Conservation (phyloP, 2,329 filamentous ascomycete genomes). For the Venturia nashicola region DNA sequence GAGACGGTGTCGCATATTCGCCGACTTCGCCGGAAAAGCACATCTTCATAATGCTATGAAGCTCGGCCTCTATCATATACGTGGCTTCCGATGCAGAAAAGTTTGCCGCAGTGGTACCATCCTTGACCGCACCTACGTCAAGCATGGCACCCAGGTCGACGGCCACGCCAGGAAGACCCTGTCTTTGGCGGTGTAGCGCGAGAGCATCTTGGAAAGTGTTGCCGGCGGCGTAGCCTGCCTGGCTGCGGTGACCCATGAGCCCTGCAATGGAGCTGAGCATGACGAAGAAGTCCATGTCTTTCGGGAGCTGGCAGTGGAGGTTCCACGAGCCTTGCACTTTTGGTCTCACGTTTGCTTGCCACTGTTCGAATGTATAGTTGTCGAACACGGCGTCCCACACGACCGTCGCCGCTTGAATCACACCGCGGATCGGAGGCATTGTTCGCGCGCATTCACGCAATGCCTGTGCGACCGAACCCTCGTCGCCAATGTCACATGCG, state of each 20-base stretch:
- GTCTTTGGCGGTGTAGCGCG: constrained; percentile 22
- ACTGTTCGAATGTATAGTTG: background rate
- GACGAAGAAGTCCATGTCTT: constrained; percentile 18
- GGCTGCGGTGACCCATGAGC: constrained; percentile 14
- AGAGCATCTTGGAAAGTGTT: constrained; percentile 29
- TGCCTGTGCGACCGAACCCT: background rate
- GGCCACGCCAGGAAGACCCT: constrained; percentile 27
- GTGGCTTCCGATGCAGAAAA: too few relatives aligned
- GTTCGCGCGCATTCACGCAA: background rate
- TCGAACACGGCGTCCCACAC: background rate
- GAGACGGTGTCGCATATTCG: too few relatives aligned
- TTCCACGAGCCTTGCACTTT: constrained; percentile 9
- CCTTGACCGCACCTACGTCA: constrained; percentile 13
- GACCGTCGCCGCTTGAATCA: background rate
- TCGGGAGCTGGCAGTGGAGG: constrained; percentile 13
- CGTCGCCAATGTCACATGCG: background rate
- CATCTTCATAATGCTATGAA: too few relatives aligned
- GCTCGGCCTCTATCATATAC: too few relatives aligned
- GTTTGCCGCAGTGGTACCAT: background rate
- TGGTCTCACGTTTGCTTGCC: background rate
- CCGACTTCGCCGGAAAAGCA: too few relatives aligned
- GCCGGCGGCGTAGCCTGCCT: constrained; percentile 15
- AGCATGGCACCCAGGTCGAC: constrained; percentile 28
- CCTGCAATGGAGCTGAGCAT: constrained; percentile 15
- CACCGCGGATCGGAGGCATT: background rate